Evolutionary conservation across 805 yeast genomes (phyloP).

Genomic region (Saturnispora kantuleensis): DNA sequence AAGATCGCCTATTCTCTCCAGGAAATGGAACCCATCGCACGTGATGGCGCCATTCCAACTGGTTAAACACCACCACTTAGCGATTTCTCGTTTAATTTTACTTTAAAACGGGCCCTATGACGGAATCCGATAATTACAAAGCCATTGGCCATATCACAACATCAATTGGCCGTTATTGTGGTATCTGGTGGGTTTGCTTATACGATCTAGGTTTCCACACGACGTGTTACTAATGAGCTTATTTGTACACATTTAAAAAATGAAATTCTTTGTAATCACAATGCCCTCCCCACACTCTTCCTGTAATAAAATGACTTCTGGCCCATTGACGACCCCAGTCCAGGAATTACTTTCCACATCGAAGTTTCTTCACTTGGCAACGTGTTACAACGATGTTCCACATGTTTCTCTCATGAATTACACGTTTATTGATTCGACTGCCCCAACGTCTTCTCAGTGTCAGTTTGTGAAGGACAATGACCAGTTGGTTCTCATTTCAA

Average conservation of each 20-base stretch:
- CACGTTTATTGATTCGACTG: constrained; percentile 44
- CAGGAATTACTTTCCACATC: constrained; percentile 44
- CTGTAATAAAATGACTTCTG: constrained; percentile 4
- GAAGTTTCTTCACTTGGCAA: constrained; percentile 75
- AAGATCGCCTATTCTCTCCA: too few species aligned
- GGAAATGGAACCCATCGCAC: too few species aligned
- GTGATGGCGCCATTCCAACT: too few species aligned
- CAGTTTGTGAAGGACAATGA: constrained; percentile 13
- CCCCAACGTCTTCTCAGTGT: constrained; percentile 14
- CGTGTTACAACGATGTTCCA: constrained; percentile 58
- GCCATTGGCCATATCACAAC: too few species aligned
- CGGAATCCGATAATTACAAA: too few species aligned
- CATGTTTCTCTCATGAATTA: constrained; percentile 91
- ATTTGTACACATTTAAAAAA: background rate
- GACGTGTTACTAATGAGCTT: background rate
- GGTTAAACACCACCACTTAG: too few species aligned
- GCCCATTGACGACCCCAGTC: constrained; percentile 27
- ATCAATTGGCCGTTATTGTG: too few species aligned
- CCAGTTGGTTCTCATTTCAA: constrained; percentile 50
- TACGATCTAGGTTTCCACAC: background rate
- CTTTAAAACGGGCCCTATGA: too few species aligned
- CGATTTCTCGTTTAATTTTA: too few species aligned
- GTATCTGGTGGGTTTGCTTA: too few species aligned
- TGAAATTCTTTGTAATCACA: background rate
- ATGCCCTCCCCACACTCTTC: background rate